Conservation (phyloP, 2,329 filamentous ascomycete species). For the Fusarium oligoseptatum region DNA sequence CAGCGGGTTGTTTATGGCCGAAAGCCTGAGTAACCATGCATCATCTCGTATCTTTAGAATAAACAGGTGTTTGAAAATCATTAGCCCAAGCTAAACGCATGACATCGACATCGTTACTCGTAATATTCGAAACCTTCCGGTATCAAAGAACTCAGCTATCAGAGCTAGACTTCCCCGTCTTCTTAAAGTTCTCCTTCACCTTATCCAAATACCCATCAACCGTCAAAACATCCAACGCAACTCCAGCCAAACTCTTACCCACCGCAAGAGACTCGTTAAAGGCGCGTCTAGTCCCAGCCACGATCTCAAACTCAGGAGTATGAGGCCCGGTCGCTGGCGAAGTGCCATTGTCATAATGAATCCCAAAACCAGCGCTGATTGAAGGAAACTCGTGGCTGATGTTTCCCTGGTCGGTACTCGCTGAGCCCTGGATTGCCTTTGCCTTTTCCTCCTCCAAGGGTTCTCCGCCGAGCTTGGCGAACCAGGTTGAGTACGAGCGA, state of each 20-base stretch:
- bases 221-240: neutral
- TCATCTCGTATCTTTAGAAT: neutral
- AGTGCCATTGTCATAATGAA: neutral
- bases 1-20: slow-evolving; percentile 47
- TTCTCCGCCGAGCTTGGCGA: neutral
- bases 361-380: neutral
- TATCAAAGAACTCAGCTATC: neutral
- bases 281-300: neutral
- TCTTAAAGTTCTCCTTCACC: neutral
- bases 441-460: neutral
- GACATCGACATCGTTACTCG: neutral
- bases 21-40: slow-evolving; percentile 29
- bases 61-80: neutral
- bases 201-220: neutral
- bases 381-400: neutral
- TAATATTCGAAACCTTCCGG: neutral
- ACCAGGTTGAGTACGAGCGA: neutral
- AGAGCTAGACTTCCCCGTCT: neutral
- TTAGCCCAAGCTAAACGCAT: neutral
- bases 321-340: neutral
- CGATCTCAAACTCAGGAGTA: neutral
- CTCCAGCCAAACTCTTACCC: neutral
- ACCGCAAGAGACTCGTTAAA: neutral
- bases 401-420: neutral
- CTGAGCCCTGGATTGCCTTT: neutral